Conservation (phyloP, 1,284 basidiomycete species). For the Mycosarcoma maydis region DNA sequence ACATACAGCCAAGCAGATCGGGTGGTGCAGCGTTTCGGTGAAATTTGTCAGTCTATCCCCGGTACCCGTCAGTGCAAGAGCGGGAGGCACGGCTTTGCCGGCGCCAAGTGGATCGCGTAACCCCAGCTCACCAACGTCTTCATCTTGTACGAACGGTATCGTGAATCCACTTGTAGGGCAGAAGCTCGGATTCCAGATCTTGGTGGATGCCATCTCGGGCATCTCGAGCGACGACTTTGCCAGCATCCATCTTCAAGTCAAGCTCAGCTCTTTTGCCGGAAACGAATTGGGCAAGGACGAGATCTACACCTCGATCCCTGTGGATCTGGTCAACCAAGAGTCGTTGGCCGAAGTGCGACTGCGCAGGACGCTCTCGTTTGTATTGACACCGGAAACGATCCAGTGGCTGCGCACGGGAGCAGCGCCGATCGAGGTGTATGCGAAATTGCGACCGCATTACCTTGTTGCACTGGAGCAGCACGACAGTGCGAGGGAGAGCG, state of each 20-base stretch:
- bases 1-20: slow-evolving; percentile 39
- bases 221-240: slow-evolving; percentile 42
- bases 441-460: slow-evolving; percentile 35
- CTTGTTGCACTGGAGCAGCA: slow-evolving; percentile 43
- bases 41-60: slow-evolving; percentile 57
- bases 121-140: slow-evolving; percentile 30
- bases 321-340: slow-evolving; percentile 37
- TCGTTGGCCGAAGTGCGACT: slow-evolving; percentile 42
- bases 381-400: slow-evolving; percentile 46
- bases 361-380: slow-evolving; percentile 53
- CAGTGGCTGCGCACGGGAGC: slow-evolving; percentile 38
- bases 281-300: slow-evolving; percentile 47
- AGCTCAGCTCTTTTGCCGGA: slow-evolving; percentile 55
- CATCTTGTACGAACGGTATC: slow-evolving; percentile 10
- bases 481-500: slow-evolving; percentile 41
- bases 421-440: slow-evolving; percentile 55
- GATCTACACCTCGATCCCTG: slow-evolving; percentile 51
- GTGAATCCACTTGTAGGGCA: slow-evolving; percentile 44
- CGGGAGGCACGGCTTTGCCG: slow-evolving; percentile 16
- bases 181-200: slow-evolving; percentile 56
- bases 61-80: slow-evolving; percentile 7
- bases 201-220: slow-evolving; percentile 52
- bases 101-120: slow-evolving; percentile 22
- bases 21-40: slow-evolving; percentile 47
- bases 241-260: slow-evolving; percentile 53